phyloP scores from a whole-genome alignment of 805 yeast species.

The Candida silvatica region DNA sequence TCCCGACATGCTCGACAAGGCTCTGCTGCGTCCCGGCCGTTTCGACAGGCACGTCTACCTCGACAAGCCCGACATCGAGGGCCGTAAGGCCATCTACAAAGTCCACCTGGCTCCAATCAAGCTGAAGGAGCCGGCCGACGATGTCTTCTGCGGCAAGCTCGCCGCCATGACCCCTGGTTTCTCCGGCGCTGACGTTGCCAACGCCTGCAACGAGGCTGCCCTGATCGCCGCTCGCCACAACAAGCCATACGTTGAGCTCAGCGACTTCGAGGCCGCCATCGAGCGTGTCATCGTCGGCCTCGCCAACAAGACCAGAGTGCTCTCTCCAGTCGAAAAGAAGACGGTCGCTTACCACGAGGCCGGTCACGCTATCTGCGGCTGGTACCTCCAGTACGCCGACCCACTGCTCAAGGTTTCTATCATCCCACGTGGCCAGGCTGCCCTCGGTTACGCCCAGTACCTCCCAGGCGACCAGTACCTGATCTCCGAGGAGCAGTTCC shows the following conservation, averaged over 20 bases:
- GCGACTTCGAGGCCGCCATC: conserved; percentile 91
- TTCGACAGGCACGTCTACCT: conserved; percentile 89
- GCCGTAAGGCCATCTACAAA: conserved; percentile 84
- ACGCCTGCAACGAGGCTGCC: conserved; percentile 96
- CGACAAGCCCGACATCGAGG: conserved; percentile 92
- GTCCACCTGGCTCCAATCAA: conserved; percentile 77
- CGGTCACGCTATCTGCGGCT: conserved; percentile 98
- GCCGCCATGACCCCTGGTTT: conserved; percentile 98
- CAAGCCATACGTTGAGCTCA: conserved; percentile 57
- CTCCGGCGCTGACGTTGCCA: conserved; percentile 97
- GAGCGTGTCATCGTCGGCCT: conserved; percentile 96
- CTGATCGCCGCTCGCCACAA: conserved; percentile 87
- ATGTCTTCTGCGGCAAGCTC: conserved; percentile 70
- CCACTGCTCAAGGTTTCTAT: conserved; percentile 93
- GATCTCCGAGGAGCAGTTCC: conserved; percentile 61
- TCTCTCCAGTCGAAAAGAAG: conserved; percentile 78
- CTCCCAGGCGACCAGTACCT: conserved; percentile 88
- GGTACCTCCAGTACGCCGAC: conserved; percentile 88
- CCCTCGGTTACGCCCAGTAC: conserved; percentile 96
- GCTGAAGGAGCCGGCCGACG: conserved; percentile 37
- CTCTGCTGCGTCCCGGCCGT: conserved; percentile 94
- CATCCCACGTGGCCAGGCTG: conserved; percentile 95
- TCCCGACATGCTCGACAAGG: conserved; percentile 87
- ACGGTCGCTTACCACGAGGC: conserved; percentile 98
- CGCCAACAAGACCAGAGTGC: conserved; percentile 78